Evolutionary conservation across 2,329 filamentous ascomycete genomes (phyloP).

Genomic region (Cordyceps javanica): DNA sequence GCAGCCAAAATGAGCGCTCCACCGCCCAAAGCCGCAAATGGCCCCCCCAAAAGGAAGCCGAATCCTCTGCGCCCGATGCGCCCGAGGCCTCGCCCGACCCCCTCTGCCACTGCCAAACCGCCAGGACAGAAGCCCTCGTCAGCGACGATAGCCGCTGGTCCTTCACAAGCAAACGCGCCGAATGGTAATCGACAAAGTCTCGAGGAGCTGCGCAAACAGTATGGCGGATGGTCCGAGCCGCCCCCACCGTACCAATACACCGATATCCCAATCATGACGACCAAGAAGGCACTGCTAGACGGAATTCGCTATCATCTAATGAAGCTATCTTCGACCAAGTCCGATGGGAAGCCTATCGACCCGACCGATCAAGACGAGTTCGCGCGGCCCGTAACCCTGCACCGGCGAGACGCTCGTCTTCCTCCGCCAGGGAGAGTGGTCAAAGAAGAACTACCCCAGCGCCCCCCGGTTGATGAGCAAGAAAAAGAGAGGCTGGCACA

Average conservation of each 20-base stretch:
- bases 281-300: conserved; percentile 72
- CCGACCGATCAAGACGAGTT: conserved; percentile 69
- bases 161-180: conserved; percentile 16
- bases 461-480: conserved; percentile 45
- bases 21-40: conserved; percentile 30
- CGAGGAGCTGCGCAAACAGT: conserved; percentile 37
- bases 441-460: conserved; percentile 49
- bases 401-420: conserved; percentile 78
- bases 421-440: conserved; percentile 57
- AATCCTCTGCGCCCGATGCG: conserved; percentile 36
- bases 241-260: conserved; percentile 42
- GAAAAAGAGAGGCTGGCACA: conserved; percentile 63
- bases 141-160: conserved; percentile 19
- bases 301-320: conserved; percentile 83
- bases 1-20: conserved; percentile 38
- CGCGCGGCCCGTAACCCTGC: conserved; percentile 78
- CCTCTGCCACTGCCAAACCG: conserved; percentile 58
- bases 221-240: conserved; percentile 54
- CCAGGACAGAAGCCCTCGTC: conserved; percentile 18
- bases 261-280: conserved; percentile 68
- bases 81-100: conserved; percentile 45
- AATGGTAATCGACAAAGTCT: conserved; percentile 29
- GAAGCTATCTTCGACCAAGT: conserved; percentile 60
- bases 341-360: conserved; percentile 57
- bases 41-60: conserved; percentile 23